phyloP scores from a whole-genome alignment of 495 filamentous ascomycete genomes.

The Aspergillus steynii region DNA sequence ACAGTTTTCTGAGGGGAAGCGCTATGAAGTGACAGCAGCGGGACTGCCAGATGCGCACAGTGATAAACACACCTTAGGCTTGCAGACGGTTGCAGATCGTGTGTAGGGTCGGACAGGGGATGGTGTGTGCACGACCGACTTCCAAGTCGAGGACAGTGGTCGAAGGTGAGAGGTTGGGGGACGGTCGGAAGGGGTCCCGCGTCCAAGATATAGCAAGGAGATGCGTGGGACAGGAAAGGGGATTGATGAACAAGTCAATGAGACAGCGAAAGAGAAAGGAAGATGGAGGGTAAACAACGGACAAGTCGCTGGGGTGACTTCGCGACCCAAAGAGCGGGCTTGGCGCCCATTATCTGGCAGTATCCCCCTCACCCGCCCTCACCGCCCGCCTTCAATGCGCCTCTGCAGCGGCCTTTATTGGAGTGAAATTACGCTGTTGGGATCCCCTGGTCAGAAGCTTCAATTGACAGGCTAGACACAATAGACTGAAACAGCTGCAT shows the following conservation, averaged over 20 bases:
- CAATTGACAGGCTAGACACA: not conserved
- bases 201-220: not conserved
- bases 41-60: not conserved
- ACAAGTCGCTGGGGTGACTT: conserved; percentile 23
- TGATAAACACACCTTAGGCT: conserved; percentile 19
- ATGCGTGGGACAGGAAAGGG: not conserved
- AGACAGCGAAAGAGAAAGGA: not conserved
- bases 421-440: not conserved
- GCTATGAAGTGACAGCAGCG: not conserved
- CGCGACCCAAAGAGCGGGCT: conserved; percentile 18
- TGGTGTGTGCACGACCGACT: not conserved
- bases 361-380: not conserved
- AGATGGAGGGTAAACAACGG: conserved; percentile 17
- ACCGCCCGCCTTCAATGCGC: not conserved
- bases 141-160: not conserved
- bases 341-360: conserved; percentile 6
- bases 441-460: not conserved
- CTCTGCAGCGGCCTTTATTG: not conserved
- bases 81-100: conserved; percentile 26
- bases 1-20: not conserved
- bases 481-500: not conserved
- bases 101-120: conserved; percentile 16
- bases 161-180: not conserved
- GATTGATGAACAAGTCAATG: not conserved
- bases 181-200: not conserved